These are phyloP conservation scores for Saccharomycopsis olivae DNA, from an alignment of 805 yeast genomes.

Conservation along the genomic window DNA sequence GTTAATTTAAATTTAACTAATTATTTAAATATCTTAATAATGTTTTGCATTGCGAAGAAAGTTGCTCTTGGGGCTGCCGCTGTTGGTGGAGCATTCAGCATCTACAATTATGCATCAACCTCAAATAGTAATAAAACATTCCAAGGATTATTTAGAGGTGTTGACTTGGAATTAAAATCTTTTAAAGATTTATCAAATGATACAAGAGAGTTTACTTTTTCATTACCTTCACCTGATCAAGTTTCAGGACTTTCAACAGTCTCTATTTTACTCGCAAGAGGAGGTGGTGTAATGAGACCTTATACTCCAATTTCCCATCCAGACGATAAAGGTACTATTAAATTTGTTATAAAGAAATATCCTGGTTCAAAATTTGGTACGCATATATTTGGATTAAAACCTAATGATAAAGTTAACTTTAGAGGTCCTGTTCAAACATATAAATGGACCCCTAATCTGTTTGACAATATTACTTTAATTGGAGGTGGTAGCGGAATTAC, in stretches of 20 bases:
- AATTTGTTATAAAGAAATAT: conserved; percentile 76
- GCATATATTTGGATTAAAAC: conserved; percentile 61
- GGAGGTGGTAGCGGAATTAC: conserved; percentile 98
- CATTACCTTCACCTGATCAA: conserved; percentile 54
- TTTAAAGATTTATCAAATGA: conserved; percentile 43
- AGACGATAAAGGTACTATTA: conserved; percentile 61
- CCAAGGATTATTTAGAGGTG: no score
- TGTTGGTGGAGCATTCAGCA: no score
- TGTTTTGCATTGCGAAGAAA: no score
- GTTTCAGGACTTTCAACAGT: conserved; percentile 73
- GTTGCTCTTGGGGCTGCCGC: no score
- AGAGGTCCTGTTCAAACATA: conserved; percentile 92
- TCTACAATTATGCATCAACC: no score
- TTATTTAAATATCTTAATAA: no score
- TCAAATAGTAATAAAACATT: no score
- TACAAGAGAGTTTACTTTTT: conserved; percentile 61
- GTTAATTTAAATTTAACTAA: no score
- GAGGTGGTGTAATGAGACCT: conserved; percentile 77
- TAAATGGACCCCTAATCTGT: conserved; percentile 82
- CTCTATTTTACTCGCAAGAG: conserved; percentile 73
- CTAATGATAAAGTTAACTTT: conserved; percentile 74
- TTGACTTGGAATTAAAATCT: conserved; percentile 46
- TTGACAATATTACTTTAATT: conserved; percentile 65
- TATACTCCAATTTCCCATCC: conserved; percentile 78
- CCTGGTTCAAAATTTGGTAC: conserved; percentile 74